Evolutionary conservation across 768 basidiomycete species (phyloP).

Genomic region (Sarcomyxa edulis): DNA sequence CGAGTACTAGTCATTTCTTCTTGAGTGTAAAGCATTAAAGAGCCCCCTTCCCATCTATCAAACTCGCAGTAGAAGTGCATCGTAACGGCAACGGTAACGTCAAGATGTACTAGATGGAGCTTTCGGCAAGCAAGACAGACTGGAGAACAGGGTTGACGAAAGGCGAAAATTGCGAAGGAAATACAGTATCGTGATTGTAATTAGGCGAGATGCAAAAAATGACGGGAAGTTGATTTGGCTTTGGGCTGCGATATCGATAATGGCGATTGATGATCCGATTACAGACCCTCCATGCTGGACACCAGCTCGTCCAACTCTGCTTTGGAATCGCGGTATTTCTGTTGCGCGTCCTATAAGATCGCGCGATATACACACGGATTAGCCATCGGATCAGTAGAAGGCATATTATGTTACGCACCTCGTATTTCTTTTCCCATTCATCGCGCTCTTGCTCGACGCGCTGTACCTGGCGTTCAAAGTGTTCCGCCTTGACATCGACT

Average conservation of each 20-base stretch:
- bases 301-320: conserved; percentile 82
- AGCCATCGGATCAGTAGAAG: no score
- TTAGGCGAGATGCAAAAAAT: no score
- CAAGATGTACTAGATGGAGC: conserved; percentile 4
- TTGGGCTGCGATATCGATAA: no score
- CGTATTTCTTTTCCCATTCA: conserved; percentile 90
- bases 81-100: not conserved
- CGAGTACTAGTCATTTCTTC: no score
- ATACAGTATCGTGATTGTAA: no score
- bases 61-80: not conserved
- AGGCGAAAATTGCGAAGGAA: conserved; percentile 4
- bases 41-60: no score
- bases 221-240: no score
- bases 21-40: no score
- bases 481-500: conserved; percentile 98
- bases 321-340: conserved; percentile 71
- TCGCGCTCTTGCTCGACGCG: conserved; percentile 90
- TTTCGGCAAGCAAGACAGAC: not conserved
- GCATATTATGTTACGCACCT: conserved; percentile 45
- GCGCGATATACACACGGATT: conserved; percentile 5
- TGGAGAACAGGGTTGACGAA: conserved; percentile 7
- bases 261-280: no score
- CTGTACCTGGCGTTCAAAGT: conserved; percentile 90
- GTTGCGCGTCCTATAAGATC: conserved; percentile 53
- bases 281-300: conserved; percentile 66